Conservation (phyloP, 2,329 filamentous ascomycete genomes). For the Ceratocystis cacaofunesta region DNA sequence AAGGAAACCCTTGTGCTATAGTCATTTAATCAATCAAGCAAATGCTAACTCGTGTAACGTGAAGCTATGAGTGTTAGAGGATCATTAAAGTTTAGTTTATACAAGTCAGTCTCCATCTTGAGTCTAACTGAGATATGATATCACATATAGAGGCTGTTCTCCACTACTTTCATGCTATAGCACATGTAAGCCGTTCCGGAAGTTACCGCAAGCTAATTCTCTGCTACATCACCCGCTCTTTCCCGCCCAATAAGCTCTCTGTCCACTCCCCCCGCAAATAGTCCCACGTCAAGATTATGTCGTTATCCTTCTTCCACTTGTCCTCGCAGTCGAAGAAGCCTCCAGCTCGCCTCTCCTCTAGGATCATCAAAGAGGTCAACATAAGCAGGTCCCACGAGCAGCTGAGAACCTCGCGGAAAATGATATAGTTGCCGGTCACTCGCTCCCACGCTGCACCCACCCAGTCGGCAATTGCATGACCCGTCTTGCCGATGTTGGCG, state of each 20-base stretch:
- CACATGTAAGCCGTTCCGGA: no score
- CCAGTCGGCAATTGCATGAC: conserved; percentile 8
- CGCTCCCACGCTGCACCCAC: conserved; percentile 2
- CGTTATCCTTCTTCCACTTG: neutral
- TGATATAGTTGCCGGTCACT: neutral
- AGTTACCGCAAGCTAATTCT: no score
- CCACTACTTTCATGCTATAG: no score
- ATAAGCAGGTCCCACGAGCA: neutral
- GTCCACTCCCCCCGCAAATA: neutral
- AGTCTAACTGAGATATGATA: neutral
- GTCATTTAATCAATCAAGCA: neutral
- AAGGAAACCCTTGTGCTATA: neutral
- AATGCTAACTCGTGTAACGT: neutral
- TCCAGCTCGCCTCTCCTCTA: neutral
- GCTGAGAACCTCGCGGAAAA: neutral
- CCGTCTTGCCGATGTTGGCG: neutral
- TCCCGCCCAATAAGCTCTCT: neutral
- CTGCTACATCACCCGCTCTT: no score
- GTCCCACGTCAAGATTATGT: conserved; percentile 3
- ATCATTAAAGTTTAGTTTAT: neutral
- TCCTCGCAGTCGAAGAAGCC: neutral
- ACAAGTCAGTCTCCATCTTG: neutral
- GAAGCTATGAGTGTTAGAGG: neutral
- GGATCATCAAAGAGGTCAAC: neutral
- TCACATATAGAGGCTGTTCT: no score